A percentile compares a stretch with the other conserved stretches of the same genome.
Conservation (phyloP, 441 rosid genomes). For the Francoa sonchifolia region DNA sequence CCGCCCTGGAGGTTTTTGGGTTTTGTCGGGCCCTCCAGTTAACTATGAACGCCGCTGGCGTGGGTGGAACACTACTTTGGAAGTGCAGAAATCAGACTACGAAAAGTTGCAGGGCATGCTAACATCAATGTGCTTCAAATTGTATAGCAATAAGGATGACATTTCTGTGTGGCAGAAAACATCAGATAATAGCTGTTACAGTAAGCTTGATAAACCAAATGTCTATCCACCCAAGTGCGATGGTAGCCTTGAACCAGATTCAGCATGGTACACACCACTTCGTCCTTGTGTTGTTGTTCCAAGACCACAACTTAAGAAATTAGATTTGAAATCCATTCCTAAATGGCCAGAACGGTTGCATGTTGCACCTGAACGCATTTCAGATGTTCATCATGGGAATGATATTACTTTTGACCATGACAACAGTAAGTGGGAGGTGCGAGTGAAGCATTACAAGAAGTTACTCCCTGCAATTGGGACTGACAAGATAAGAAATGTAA, state of each 20-base stretch:
- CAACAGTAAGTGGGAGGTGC: slow-evolving; percentile 63
- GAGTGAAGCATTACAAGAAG: slow-evolving; percentile 80
- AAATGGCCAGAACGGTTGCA: slow-evolving; percentile 81
- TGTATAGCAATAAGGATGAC: slow-evolving; percentile 78
- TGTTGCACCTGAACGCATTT: slow-evolving; percentile 60
- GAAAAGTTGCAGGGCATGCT: slow-evolving; percentile 69
- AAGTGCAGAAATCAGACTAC: slow-evolving; percentile 74
- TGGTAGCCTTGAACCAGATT: slow-evolving; percentile 89
- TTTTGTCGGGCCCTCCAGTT: slow-evolving; percentile 96
- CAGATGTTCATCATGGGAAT: slow-evolving; percentile 56
- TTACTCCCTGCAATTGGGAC: slow-evolving; percentile 69
- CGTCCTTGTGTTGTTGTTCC: slow-evolving; percentile 82
- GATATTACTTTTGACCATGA: slow-evolving; percentile 58
- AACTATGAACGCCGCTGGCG: slow-evolving; percentile 83
- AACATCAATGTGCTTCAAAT: slow-evolving; percentile 78
- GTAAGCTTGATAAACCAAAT: slow-evolving; percentile 48
- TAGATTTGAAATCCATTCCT: slow-evolving; percentile 46
- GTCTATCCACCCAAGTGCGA: slow-evolving; percentile 84
- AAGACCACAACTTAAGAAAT: slow-evolving; percentile 44
- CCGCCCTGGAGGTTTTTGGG: slow-evolving; percentile 99
- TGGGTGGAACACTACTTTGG: slow-evolving; percentile 94
- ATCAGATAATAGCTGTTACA: slow-evolving; percentile 53
- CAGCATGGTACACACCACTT: slow-evolving; percentile 93
- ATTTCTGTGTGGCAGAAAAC: slow-evolving; percentile 91
- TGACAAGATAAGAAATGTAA: slow-evolving; percentile 70